Evolutionary conservation across 2,329 filamentous ascomycete species (phyloP), one percentile per base, ranked within the genome.

Genomic region (Fusarium siculi): DNA sequence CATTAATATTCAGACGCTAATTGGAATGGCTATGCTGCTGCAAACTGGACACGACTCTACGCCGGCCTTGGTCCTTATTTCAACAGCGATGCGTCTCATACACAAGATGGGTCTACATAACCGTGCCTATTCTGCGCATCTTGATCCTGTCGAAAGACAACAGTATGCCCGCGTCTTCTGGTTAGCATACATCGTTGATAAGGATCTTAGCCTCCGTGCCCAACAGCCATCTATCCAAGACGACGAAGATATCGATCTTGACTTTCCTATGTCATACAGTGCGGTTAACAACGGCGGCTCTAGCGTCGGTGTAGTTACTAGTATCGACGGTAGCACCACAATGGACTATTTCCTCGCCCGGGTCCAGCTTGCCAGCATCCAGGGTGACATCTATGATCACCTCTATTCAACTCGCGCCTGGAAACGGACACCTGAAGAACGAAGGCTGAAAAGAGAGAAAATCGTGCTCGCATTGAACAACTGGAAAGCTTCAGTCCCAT

Each of bases 11-110:
- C 61, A 66, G 32, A 66, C 63, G n/a, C 28, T 66, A 15, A 40
- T 66, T 9, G 61, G 63, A 10, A 66, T 66, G 50, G 61, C 63
- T 9, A 58, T 66, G 43, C n/a, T 66, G 10, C 28, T 66, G 5
- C 43, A 66, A 14, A 32, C 63, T 10, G 21, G 19, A 9, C 46
- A 23, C 11, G 61, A 66, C 8, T 19, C 21, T 6, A 66, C 61
- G 1, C 61, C 63, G 7, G 50, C 61, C 9, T 44, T 39, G 14
- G 23, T 66, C 4, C 12, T 58, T 7, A 66, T 58, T 14, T 50
- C 63, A 21, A 53, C 63, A 10, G 61, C 61, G 5, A 58, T 66
- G n/a, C 50, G 63, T 2, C 43, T 66, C 2, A 28, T 58, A 12
- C 63, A 66, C 7, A 66, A 66, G 15, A 44, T 66, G 9, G 61